Evolutionary conservation across 768 basidiomycete species (phyloP).

Genomic region (Leccinellum luteum): DNA sequence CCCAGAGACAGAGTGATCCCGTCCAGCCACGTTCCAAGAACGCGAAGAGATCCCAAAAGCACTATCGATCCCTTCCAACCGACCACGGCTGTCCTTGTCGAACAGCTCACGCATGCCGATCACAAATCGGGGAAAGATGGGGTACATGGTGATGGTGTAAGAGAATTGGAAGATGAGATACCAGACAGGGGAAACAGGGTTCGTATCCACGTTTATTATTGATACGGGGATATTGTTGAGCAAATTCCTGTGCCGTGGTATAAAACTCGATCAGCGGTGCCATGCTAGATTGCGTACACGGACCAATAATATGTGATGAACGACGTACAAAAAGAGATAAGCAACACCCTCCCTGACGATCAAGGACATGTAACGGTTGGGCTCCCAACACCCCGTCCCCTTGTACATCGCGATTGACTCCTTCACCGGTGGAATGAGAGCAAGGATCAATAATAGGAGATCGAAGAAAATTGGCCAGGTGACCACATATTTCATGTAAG

Average conservation of each 20-base stretch:
- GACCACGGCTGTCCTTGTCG: neutral
- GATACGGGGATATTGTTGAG: neutral
- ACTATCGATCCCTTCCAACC: neutral
- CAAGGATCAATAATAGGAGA: no score
- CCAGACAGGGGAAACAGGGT: neutral
- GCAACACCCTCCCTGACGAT: no score
- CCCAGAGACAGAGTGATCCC: neutral
- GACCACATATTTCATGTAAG: no score
- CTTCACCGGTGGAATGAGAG: no score
- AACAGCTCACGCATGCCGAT: neutral
- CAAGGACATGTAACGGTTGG: no score
- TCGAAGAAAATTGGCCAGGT: no score
- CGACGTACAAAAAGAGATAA: no score
- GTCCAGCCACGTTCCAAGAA: neutral
- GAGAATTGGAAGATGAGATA: accelerated
- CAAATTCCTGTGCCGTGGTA: neutral
- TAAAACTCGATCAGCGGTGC: no score
- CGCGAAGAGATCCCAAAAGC: neutral
- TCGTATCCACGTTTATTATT: neutral
- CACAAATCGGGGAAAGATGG: neutral
- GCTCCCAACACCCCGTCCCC: no score
- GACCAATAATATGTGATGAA: no score
- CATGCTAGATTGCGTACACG: no score
- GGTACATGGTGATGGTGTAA: neutral
- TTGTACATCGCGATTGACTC: no score